phyloP scores from a whole-genome alignment of 176 grass and related monocot species.

The Aegilops tauschii region DNA sequence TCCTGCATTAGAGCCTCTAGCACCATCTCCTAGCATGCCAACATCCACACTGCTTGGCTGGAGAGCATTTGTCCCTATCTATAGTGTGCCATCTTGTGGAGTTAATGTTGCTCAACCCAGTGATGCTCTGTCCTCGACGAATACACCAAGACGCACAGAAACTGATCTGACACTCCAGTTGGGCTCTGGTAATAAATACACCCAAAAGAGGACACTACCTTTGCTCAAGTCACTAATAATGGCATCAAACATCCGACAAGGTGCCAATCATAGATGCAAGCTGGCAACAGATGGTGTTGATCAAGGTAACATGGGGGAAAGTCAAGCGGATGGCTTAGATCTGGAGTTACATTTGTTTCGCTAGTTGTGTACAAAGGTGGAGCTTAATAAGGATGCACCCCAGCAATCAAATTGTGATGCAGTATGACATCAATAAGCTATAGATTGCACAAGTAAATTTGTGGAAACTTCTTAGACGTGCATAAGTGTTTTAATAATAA shows the following conservation, averaged over 20 bases:
- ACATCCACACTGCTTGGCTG: background rate
- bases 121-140: background rate
- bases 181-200: background rate
- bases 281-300: background rate
- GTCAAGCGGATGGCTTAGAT: background rate
- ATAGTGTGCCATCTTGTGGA: too few relatives aligned
- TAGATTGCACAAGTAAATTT: background rate
- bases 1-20: background rate
- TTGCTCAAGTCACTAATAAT: background rate
- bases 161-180: background rate
- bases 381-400: background rate
- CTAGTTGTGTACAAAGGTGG: background rate
- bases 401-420: background rate
- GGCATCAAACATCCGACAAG: background rate
- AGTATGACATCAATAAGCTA: background rate
- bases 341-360: slow-evolving; percentile 5
- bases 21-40: background rate
- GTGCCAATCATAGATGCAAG: background rate
- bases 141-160: background rate
- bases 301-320: background rate
- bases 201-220: background rate
- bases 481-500: background rate
- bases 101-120: background rate
- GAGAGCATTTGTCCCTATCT: background rate
- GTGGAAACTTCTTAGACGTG: background rate